phyloP scores from a whole-genome alignment of 805 yeast species.

The Clavispora carvajalis region DNA sequence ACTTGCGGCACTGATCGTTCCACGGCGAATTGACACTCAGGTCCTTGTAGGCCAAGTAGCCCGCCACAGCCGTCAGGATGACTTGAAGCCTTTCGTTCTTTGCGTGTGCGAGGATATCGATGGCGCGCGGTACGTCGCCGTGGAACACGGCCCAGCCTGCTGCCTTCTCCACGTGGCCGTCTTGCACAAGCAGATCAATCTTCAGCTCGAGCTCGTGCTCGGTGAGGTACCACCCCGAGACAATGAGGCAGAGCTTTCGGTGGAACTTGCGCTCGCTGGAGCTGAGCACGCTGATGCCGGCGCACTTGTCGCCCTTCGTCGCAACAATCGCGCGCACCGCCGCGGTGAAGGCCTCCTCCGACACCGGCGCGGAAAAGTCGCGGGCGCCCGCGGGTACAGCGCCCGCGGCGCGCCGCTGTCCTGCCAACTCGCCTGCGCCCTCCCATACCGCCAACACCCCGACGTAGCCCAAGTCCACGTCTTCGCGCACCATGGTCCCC shows the following conservation, averaged over 20 bases:
- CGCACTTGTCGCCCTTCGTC: constrained; percentile 43
- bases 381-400: constrained; percentile 35
- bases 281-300: constrained; percentile 41
- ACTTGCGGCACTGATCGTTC: constrained; percentile 86
- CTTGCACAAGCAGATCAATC: constrained; percentile 47
- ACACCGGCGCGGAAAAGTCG: constrained; percentile 42
- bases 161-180: constrained; percentile 75
- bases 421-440: constrained; percentile 47
- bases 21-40: constrained; percentile 66
- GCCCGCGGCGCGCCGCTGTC: constrained; percentile 41
- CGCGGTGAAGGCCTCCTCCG: constrained; percentile 40
- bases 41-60: constrained; percentile 51
- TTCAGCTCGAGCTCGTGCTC: constrained; percentile 69
- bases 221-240: constrained; percentile 88
- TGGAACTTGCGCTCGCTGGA: constrained; percentile 53
- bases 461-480: constrained; percentile 75
- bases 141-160: constrained; percentile 98
- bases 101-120: constrained; percentile 70
- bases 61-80: constrained; percentile 93
- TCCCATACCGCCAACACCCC: constrained; percentile 93
- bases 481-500: constrained; percentile 63
- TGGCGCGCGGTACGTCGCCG: constrained; percentile 79
- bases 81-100: constrained; percentile 64
- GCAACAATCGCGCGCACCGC: constrained; percentile 51
- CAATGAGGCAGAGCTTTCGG: constrained; percentile 72